Evolutionary conservation across 768 basidiomycete species (phyloP), one percentile per base, ranked within the genome.

Genomic region (Lanmaoa pseudosensibilis): DNA sequence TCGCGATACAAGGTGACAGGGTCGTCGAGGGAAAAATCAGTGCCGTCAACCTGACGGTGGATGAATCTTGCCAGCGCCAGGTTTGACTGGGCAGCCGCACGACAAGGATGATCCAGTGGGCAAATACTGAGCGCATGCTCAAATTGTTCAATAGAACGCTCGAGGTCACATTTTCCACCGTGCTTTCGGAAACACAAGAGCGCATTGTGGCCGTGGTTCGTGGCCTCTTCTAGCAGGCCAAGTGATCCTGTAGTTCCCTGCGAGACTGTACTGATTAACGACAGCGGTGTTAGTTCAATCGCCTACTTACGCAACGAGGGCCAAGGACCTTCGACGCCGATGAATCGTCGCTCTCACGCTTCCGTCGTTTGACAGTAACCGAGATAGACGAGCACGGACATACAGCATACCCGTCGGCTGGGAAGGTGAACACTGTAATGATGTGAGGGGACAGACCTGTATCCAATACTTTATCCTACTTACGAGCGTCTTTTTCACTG

Each of bases 31-130:
- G 45, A 39, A 32, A 5, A 2, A 21, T 30, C 30, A 7, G 27
- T 21, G 39, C 18, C 38, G 19, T 38, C 7, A 25, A 46, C 21
- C 23, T 11, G 43, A 13, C 15, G 45, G 12, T 2, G 12, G 15
- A 23, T 5, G 34, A 50, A 38, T 5, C 15, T 32, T 18, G 34
- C 43, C 40, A 37, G 45, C 34, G 55, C 55, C 27, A 50, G 3
- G 11, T 56, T 59, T 38, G 55, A 48, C 7, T 44, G 45, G 0
- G 41, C 54, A 37, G 46, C 55, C 7, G 46, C 40, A 19, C 19
- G 55, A 52, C 54, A 52, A 33, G 58, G 46, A 36, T 56, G 46
- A 13, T 45, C 36, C 21, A 5, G 6, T 1, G 58, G 27, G 30
- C 58, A 59, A 16, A 25, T 8, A 10, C 30, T 21, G 7, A 59